Evolutionary conservation across 2,329 filamentous ascomycete species (phyloP), one percentile per base, ranked within the genome.

Genomic region (Arthrocladium fulminans): DNA sequence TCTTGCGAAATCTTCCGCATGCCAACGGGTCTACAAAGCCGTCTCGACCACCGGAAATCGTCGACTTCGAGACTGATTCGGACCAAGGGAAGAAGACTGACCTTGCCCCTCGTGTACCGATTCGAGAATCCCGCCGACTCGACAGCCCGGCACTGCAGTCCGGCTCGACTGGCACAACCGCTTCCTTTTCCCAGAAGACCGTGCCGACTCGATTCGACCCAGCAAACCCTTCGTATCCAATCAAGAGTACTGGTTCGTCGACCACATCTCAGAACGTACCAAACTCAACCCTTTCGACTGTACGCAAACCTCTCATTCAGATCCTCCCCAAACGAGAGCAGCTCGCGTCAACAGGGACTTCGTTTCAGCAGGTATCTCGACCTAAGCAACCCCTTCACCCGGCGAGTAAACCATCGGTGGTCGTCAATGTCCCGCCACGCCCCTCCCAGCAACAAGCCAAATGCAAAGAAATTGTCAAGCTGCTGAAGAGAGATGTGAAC

Each of bases 401-500:
- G 6, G 12, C 19, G 17, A 25, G 15, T 34, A 29, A 27, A 29
- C 2, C 32, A 3, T n/a, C 4, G 9, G 23, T 35, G 3, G 9
- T 12, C 13, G 25, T 48, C 32, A 41, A 48, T 15, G 24, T 48
- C 4, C 45, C 45, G 20, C 45, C 37, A 9, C 40, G 24, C 17
- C 37, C 37, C 9, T 25, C 37, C 2, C 45, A 48, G 19, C 13
- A 12, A 38, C 17, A 13, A 13, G 15, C 32, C 0, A 50, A 51
- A n/a, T 50, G 37, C 29, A 49, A 47, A 39, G 22, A n/a, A 9
- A 5, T 56, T 9, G 30, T 54, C 3, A 41, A 19, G 17, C 25
- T 51, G n/a, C 40, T 58, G 8, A 49, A 52, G 41, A 24, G 48
- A 29, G 49, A 47, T 40, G 43, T 49, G 1, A 30, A 22, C 13